Base-by-base conservation (phyloP, 2,329 filamentous ascomycete genomes). In the Hypoxylon sp. region DNA sequence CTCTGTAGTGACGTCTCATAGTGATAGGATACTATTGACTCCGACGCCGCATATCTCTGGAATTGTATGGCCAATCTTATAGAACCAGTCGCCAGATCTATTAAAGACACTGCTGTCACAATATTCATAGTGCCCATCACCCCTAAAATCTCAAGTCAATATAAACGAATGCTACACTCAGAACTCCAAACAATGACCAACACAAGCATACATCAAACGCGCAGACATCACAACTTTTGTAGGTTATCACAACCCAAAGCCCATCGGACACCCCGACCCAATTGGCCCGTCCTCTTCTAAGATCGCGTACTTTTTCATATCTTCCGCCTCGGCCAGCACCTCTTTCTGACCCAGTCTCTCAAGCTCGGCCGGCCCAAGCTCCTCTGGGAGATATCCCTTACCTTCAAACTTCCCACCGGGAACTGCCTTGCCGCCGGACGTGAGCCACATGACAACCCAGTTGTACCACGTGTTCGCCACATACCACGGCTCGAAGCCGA, bases 401-500 rank as follows among this genome's bases (percentile, higher is more conserved):
- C 44, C 56, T 20, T 51, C 51, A 15, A 47, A 64, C 17, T 55
- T 49, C 26, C 45, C 42, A 2, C 59, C 49, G 1, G 55, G 62
- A 15, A 25, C 12, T 29, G 50, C 23, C 16, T 48, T 53, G 6
- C 59, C 50, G 2, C 53, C 56, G 12, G 53, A 53, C 29, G 41
- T 49, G 5, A 59, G 13, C 59, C 59, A 61, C 27, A 61, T 13
- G 8, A 48, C 13, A 2, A 59, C 8, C 11, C 53, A 40, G 30
- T 61, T 61, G n/a, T 50, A 57, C 49, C 53, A 53, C n/a, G 59
- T 62, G 27, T 60, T 43, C 3, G 61, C 55, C 23, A 63, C 55
- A 23, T 64, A 64, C 62, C 62, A 64, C 20, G 62, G 62, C 53
- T 64, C 59, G 40, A 62, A 62, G 11, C 45, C 59, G n/a, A 61